These are phyloP conservation scores for Beverwykella pulmonaria DNA, from an alignment of 495 filamentous ascomycete genomes.

Conservation along the genomic window DNA sequence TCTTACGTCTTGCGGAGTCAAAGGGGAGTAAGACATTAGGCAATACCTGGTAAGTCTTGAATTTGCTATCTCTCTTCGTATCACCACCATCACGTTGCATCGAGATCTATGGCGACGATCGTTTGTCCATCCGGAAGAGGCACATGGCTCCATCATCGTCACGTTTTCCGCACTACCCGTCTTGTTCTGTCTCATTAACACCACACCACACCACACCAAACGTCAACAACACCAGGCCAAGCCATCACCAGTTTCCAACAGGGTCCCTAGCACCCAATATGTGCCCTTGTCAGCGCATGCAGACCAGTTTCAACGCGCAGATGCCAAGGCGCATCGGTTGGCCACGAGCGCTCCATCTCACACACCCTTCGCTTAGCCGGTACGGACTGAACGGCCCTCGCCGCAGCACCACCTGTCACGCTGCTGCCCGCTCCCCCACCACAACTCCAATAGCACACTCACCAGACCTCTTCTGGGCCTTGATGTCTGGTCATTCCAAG, in stretches of 20 bases:
- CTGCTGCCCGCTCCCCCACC: constrained; percentile 20
- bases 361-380: constrained; percentile 37
- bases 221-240: constrained; percentile 34
- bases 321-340: constrained; percentile 30
- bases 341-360: constrained; percentile 15
- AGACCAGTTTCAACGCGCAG: constrained; percentile 30
- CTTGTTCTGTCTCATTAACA: constrained; percentile 12
- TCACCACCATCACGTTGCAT: constrained; percentile 14
- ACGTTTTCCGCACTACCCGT: constrained; percentile 17
- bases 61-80: constrained; percentile 14
- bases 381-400: constrained; percentile 30
- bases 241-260: constrained; percentile 26
- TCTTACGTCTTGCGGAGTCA: constrained; percentile 88
- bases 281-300: constrained; percentile 5
- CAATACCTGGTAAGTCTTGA: constrained; percentile 84
- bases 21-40: constrained; percentile 87
- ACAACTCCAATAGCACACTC: constrained; percentile 5
- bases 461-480: constrained; percentile 1
- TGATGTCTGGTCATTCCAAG: constrained; percentile 1
- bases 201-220: constrained; percentile 3
- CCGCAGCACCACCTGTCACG: constrained; percentile 38
- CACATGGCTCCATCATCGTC: constrained; percentile 24
- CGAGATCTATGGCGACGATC: constrained; percentile 20
- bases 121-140: neutral
- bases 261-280: constrained; percentile 13